Evolutionary conservation across 2,329 filamentous ascomycete genomes (phyloP).

Genomic region (Pyricularia pennisetigena): DNA sequence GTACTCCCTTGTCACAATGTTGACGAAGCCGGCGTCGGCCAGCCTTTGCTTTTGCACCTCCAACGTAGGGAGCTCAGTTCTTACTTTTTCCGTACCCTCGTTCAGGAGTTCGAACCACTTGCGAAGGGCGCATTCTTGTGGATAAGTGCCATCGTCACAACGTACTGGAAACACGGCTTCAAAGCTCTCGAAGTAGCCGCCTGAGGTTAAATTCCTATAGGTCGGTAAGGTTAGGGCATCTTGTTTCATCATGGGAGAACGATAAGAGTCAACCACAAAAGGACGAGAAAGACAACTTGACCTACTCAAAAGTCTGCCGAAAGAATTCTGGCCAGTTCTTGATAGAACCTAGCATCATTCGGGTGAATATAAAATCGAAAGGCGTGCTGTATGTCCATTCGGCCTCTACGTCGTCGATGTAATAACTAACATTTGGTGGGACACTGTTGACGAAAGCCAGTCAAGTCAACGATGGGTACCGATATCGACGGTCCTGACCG

Average conservation of each 20-base stretch:
- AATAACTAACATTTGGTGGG: slow-evolving; percentile 13
- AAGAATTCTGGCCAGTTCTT: slow-evolving; percentile 11
- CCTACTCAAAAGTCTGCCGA: slow-evolving; percentile 7
- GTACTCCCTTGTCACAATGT: slow-evolving; percentile 17
- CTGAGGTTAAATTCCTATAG: slow-evolving; percentile 12
- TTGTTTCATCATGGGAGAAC: neutral
- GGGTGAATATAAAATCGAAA: slow-evolving; percentile 11
- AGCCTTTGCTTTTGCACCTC: neutral
- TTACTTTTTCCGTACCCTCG: slow-evolving; percentile 9
- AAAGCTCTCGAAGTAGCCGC: slow-evolving; percentile 15
- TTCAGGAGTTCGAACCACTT: slow-evolving; percentile 10
- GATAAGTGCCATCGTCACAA: slow-evolving; percentile 15
- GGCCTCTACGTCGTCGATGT: slow-evolving; percentile 14
- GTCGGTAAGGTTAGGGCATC: neutral
- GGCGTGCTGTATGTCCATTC: slow-evolving; percentile 10
- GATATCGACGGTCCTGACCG: neutral
- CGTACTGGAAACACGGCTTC: slow-evolving; percentile 11
- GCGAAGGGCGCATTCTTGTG: slow-evolving; percentile 15
- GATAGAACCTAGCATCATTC: slow-evolving; percentile 11
- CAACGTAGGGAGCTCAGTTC: neutral
- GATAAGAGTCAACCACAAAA: no score
- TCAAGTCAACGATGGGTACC: neutral
- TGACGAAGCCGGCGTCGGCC: slow-evolving; percentile 20
- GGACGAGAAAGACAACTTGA: neutral
- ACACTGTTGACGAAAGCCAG: slow-evolving; percentile 1